Evolutionary conservation across 2,329 filamentous ascomycete species (phyloP).

Genomic region (Orbilia javanica): DNA sequence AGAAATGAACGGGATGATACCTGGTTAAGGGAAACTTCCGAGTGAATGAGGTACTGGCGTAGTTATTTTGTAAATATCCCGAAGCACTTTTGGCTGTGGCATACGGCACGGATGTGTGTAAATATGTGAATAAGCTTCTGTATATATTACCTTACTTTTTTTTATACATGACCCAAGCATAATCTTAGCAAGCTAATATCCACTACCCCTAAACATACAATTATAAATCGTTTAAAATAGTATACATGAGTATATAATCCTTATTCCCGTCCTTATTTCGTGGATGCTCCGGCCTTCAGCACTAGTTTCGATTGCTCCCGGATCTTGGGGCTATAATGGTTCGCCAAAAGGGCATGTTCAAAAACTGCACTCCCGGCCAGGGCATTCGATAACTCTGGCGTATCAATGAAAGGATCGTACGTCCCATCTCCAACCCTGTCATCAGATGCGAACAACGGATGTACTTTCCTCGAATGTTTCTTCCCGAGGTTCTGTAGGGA

Average conservation of each 20-base stretch:
- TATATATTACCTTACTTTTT: conserved; percentile 27
- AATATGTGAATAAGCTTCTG: conserved; percentile 38
- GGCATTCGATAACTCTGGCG: conserved; percentile 49
- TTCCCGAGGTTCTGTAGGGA: conserved; percentile 83
- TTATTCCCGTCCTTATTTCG: neutral
- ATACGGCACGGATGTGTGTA: conserved; percentile 13
- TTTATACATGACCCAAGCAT: conserved; percentile 14
- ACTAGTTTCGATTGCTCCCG: conserved; percentile 48
- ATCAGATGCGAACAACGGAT: conserved; percentile 88
- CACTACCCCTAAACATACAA: neutral
- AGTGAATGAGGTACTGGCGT: neutral
- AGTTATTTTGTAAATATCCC: conserved; percentile 25
- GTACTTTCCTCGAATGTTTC: conserved; percentile 84
- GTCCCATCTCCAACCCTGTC: conserved; percentile 92
- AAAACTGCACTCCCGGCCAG: conserved; percentile 52
- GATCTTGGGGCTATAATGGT: conserved; percentile 88
- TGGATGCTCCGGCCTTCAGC: conserved; percentile 35
- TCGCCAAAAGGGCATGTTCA: conserved; percentile 72
- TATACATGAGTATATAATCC: neutral
- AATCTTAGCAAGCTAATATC: conserved; percentile 4
- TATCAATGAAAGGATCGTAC: conserved; percentile 51
- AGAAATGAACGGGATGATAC: conserved; percentile 54
- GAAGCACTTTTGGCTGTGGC: conserved; percentile 6
- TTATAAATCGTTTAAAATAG: neutral
- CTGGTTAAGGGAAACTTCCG: neutral